Evolutionary conservation across 805 yeast species (phyloP), one percentile per base, ranked within the genome.

Genomic region (Sugiyamaella chiloensis): DNA sequence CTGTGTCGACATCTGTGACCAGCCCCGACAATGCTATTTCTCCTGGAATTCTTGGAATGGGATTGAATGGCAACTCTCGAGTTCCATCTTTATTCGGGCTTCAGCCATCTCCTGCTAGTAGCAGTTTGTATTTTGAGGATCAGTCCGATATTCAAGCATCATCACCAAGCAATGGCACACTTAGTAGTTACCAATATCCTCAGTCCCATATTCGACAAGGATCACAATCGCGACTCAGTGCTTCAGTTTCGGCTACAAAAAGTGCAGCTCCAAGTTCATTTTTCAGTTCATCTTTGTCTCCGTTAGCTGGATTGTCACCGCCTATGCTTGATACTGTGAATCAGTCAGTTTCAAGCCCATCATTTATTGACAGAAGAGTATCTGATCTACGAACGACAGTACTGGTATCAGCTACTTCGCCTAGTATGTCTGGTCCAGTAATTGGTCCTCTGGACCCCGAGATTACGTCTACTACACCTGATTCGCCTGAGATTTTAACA

Each of bases 331-430:
- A 42, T 31, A 42, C 46, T 20, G 37, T 29, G 21, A 34, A 21
- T 34, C 37, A 14, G 7, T 12, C 24, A 31, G 32, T 40, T n/a
- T 30, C 44, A 8, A 37, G 43, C 20, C 11, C 24, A n/a, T 17
- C 47, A 12, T 37, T 34, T 34, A 45, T 40, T n/a, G 52, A 44
- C 35, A 17, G 52, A 9, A 44, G 49, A 12, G 40, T 50, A 21
- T 42, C 51, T 6, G 51, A 50, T 21, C 42, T 50, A 21, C 42
- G 53, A 19, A 47, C 53, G 5, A 48, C 48, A 12, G 50, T 42
- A n/a, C 21, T 46, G 19, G 26, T 40, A 4, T 30, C 48, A 17
- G 19, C 29, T 8, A n/a, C 46, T 4, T 19, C 46, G 11, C 12
- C 24, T 16, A 30, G 14, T n/a, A 21, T 42, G 3, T 36, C 47